Conservation (phyloP, 176 grass and related monocot species). For the Musa itinerans region DNA sequence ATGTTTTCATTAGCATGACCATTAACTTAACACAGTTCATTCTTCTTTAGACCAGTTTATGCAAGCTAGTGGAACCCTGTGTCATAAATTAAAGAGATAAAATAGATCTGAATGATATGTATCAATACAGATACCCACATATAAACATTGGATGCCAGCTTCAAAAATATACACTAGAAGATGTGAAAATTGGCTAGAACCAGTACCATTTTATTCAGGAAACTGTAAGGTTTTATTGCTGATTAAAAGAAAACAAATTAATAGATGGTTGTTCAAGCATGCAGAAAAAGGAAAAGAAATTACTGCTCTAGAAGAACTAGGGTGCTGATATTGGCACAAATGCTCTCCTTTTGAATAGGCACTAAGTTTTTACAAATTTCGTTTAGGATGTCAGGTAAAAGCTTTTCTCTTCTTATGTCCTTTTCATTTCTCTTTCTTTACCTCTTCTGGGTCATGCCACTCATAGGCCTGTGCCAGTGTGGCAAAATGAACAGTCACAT, state of each 20-base stretch:
- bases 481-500: not conserved
- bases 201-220: not conserved
- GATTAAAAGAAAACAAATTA: not conserved
- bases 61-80: too few relatives aligned
- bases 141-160: not conserved
- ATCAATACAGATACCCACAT: not conserved
- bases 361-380: not conserved
- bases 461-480: not conserved
- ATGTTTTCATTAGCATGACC: too few relatives aligned
- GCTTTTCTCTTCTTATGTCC: too few relatives aligned
- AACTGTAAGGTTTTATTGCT: not conserved
- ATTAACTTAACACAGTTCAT: too few relatives aligned
- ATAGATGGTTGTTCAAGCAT: not conserved
- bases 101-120: not conserved
- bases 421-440: not conserved
- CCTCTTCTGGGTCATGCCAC: not conserved
- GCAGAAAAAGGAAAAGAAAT: too few relatives aligned
- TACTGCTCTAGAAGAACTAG: not conserved
- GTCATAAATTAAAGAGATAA: not conserved
- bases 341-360: not conserved
- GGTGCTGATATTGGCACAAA: not conserved
- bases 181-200: not conserved
- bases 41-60: too few relatives aligned
- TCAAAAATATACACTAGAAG: not conserved
- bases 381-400: not conserved